Evolutionary conservation across 805 yeast species (phyloP).

Genomic region (Myxozyma vanderwaltii): DNA sequence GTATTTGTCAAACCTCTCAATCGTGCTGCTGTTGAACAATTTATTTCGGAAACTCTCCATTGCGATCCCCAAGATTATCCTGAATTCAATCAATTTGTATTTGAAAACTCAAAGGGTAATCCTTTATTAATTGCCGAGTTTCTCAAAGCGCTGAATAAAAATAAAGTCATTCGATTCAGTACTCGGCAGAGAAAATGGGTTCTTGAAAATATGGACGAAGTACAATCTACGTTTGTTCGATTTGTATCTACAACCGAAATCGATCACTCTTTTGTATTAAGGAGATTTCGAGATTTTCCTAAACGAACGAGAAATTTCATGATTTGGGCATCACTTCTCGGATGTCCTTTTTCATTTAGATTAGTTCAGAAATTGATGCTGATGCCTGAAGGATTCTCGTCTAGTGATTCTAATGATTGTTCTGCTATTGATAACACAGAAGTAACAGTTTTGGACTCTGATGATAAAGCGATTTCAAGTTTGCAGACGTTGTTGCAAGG

Average conservation of each 20-base stretch:
- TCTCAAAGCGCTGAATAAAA: slow-evolving; percentile 12
- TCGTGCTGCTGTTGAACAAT: slow-evolving; percentile 14
- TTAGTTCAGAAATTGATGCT: slow-evolving; percentile 24
- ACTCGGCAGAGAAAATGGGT: slow-evolving; percentile 23
- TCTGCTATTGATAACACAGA: slow-evolving; percentile 11
- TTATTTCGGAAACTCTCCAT: slow-evolving; percentile 21
- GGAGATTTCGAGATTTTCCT: slow-evolving; percentile 31
- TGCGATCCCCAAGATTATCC: slow-evolving; percentile 10
- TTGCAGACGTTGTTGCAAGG: slow-evolving; percentile 28
- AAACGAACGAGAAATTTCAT: slow-evolving; percentile 23
- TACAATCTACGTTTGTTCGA: slow-evolving; percentile 2
- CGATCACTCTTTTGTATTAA: slow-evolving; percentile 23
- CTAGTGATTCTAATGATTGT: slow-evolving; percentile 25
- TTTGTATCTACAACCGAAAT: slow-evolving; percentile 20
- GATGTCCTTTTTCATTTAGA: slow-evolving; percentile 28
- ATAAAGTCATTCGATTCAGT: slow-evolving; percentile 19
- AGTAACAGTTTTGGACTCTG: slow-evolving; percentile 20
- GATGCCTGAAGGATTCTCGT: slow-evolving; percentile 20
- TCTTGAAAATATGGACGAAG: slow-evolving; percentile 8
- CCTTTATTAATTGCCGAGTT: slow-evolving; percentile 28
- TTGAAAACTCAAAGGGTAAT: slow-evolving; percentile 20
- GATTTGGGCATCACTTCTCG: slow-evolving; percentile 32
- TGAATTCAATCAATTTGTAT: slow-evolving; percentile 18
- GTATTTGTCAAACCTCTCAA: slow-evolving; percentile 26
- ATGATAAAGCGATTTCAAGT: slow-evolving; percentile 30